Base-by-base conservation (phyloP, 495 filamentous ascomycete species). In the Tricharina praecox region DNA sequence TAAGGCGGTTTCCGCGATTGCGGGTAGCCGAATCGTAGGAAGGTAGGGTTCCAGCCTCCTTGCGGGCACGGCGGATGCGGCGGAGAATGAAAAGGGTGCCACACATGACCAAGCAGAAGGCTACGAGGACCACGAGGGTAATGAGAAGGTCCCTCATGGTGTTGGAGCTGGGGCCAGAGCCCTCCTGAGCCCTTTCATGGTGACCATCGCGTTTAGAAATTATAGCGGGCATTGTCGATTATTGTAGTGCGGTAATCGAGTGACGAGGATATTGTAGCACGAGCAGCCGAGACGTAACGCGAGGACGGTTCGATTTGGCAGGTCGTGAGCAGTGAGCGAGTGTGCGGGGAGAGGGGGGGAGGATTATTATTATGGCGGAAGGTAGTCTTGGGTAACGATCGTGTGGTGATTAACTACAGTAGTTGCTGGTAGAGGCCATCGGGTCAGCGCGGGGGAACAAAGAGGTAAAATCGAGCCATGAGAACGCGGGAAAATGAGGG, bases 91-190 rank as follows among this genome's bases (percentile, higher is more conserved):
- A 65, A 28, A 95, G 76, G 15, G 66, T 65, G 44, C 69, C 78
- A 35, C 81, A 69, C 25, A 85, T 68, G 35, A 72, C 53, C 43
- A 93, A 67, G 37, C 69, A 76, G 54, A 84, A 59, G 50, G 85
- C 69, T 53, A 85, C 62, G 23, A 97, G 68, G 51, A 79, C 76
- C 46, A 96, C 66, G 13, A 96, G 77, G 24, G 76, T 72, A 56
- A 93, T 84, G 24, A 59, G 55, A 23, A 59, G 56, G 10, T 54
- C 26, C 11, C 33, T 32, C 43, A 46, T 33, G 25, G 43, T 26
- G 11, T 43, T 20, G 40, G 19, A 43, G 40, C 11, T 8, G 16
- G 7, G 7, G 24, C 13, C 13, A 24, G 13, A 13, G 41, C 2
- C 2, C 11, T 35, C 21, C 23, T 28, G 30, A 10, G 24, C 47